Conservation (phyloP, 2,329 filamentous ascomycete species). For the Microsporum canis region DNA sequence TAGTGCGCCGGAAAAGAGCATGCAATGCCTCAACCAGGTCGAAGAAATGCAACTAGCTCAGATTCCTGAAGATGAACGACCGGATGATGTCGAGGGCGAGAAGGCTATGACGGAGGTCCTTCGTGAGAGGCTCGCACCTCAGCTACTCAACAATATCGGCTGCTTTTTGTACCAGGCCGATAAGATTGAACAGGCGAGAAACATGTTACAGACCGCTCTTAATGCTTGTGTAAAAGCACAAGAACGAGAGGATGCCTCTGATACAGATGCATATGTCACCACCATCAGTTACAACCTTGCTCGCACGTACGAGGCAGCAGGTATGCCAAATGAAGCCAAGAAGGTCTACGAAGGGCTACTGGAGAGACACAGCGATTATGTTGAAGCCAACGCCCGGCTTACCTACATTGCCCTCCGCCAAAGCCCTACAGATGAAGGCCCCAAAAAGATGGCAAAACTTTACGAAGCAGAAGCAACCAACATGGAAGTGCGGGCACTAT, state of each 20-base stretch:
- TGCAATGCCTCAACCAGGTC: constrained; percentile 84
- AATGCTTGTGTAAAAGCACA: constrained; percentile 74
- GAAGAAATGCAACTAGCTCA: constrained; percentile 80
- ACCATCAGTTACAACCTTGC: constrained; percentile 96
- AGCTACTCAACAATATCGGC: constrained; percentile 92
- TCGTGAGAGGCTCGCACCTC: constrained; percentile 71
- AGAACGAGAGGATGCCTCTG: constrained; percentile 61
- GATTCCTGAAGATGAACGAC: constrained; percentile 58
- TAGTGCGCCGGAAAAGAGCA: constrained; percentile 75
- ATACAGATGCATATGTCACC: constrained; percentile 84
- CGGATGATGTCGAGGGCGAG: constrained; percentile 50
- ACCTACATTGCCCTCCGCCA: constrained; percentile 80
- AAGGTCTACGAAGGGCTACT: constrained; percentile 81
- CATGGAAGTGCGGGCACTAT: constrained; percentile 81
- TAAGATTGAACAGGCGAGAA: constrained; percentile 65
- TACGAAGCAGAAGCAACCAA: constrained; percentile 76
- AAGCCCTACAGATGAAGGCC: constrained; percentile 72
- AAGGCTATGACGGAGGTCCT: constrained; percentile 47
- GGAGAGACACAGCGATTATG: constrained; percentile 78
- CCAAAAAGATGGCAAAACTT: constrained; percentile 71
- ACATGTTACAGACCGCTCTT: constrained; percentile 85
- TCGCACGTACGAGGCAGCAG: constrained; percentile 79
- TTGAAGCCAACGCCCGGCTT: constrained; percentile 75
- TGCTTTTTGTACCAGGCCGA: constrained; percentile 89
- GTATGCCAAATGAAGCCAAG: constrained; percentile 68